Percentiles rank a stretch among this genome's conserved stretches.
Evolutionary conservation across 225 moss, liverwort and hornwort species (phyloP).

Genomic region (Polytrichum commune): DNA sequence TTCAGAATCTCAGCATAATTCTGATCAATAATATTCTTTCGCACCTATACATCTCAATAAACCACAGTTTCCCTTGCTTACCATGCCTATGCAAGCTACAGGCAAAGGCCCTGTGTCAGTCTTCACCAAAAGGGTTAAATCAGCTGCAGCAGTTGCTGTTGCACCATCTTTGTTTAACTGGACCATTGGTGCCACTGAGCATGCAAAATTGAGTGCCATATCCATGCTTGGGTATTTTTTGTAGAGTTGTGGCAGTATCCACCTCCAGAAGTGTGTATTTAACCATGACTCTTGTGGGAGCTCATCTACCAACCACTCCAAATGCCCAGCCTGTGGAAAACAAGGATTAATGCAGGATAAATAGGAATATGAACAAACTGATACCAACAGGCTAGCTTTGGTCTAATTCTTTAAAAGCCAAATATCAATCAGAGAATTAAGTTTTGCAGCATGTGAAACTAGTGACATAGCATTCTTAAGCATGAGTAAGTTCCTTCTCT

Average conservation of each 20-base stretch:
- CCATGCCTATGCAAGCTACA: constrained; percentile 86
- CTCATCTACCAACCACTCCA: constrained; percentile 80
- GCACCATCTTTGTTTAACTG: constrained; percentile 58
- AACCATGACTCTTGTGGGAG: constrained; percentile 78
- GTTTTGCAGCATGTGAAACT: too few relatives aligned
- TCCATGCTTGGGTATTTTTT: constrained; percentile 87
- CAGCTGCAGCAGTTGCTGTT: constrained; percentile 60
- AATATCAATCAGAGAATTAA: too few relatives aligned
- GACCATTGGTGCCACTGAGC: constrained; percentile 64
- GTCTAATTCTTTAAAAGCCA: too few relatives aligned
- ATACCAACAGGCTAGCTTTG: too few relatives aligned
- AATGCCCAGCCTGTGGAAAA: constrained; percentile 54
- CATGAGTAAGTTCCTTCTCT: too few relatives aligned
- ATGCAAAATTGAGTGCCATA: constrained; percentile 75
- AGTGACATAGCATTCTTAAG: too few relatives aligned
- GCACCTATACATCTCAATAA: not conserved
- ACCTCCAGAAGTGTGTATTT: constrained; percentile 92
- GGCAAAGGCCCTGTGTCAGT: constrained; percentile 35
- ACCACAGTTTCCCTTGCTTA: constrained; percentile 26
- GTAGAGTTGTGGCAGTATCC: constrained; percentile 86
- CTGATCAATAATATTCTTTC: not conserved
- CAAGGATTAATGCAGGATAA: too few relatives aligned
- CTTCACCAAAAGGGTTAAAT: constrained; percentile 77
- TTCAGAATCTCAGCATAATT: too few relatives aligned
- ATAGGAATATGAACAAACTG: too few relatives aligned